Evolutionary conservation across 2,329 filamentous ascomycete genomes (phyloP).

Genomic region (Pseudogymnoascus sp.): DNA sequence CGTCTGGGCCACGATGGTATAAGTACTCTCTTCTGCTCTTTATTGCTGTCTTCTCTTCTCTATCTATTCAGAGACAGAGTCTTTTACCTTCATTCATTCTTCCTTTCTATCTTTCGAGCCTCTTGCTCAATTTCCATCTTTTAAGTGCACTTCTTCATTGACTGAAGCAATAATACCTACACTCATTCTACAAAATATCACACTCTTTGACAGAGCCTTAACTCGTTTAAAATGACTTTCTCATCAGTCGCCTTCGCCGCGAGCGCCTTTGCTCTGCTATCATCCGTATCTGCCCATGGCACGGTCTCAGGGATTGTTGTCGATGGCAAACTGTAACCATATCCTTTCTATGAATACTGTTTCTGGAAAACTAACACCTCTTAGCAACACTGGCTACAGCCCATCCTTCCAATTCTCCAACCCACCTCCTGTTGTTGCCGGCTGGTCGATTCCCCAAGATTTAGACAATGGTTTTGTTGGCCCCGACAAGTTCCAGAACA

Average conservation of each 20-base stretch:
- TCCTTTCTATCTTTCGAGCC: neutral
- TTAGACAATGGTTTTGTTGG: conserved; percentile 43
- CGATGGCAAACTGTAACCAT: conserved; percentile 24
- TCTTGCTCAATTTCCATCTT: neutral
- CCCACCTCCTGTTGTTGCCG: conserved; percentile 29
- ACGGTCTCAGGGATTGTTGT: conserved; percentile 28
- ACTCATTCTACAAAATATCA: conserved; percentile 16
- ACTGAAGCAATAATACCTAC: conserved; percentile 22
- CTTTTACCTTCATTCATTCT: conserved; percentile 2
- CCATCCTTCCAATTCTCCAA: conserved; percentile 26
- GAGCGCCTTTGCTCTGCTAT: conserved; percentile 22
- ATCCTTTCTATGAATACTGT: conserved; percentile 4
- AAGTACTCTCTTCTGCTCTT: neutral
- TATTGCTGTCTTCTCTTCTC: neutral
- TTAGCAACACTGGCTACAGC: conserved; percentile 28
- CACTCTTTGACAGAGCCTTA: conserved; percentile 15
- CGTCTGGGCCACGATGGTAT: neutral
- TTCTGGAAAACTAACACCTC: conserved; percentile 11
- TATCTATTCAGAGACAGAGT: neutral
- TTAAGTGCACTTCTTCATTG: conserved; percentile 21
- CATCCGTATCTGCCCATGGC: conserved; percentile 29
- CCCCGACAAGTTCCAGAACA: conserved; percentile 37
- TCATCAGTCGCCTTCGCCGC: conserved; percentile 23
- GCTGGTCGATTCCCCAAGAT: conserved; percentile 39
- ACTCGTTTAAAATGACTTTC: conserved; percentile 25